phyloP scores from a whole-genome alignment of 2,329 filamentous ascomycete species.

The Xylariaceae sp. region DNA sequence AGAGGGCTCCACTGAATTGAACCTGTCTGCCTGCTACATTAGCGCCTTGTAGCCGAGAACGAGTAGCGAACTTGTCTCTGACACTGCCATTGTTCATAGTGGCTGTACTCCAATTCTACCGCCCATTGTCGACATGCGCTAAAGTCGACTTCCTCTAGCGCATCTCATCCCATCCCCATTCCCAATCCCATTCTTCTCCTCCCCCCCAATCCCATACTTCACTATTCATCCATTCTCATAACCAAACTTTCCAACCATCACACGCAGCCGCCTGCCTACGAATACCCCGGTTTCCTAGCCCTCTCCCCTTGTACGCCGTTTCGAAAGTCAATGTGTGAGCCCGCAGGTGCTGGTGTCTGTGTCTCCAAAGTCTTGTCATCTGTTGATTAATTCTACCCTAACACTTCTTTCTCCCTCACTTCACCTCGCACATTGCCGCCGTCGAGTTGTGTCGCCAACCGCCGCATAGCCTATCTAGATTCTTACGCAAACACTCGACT shows the following conservation, averaged over 20 bases:
- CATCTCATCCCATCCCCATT: constrained; percentile 25
- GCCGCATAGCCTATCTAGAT: constrained; percentile 21
- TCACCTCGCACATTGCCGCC: constrained; percentile 27
- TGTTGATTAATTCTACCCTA: constrained; percentile 26
- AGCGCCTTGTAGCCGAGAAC: constrained; percentile 21
- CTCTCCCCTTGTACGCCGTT: constrained; percentile 28
- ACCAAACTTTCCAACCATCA: constrained; percentile 14
- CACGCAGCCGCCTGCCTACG: constrained; percentile 23
- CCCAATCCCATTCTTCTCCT: constrained; percentile 19
- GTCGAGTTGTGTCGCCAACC: constrained; percentile 30
- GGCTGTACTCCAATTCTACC: constrained; percentile 32
- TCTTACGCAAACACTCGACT: constrained; percentile 16
- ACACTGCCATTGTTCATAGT: constrained; percentile 31
- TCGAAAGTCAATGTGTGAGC: constrained; percentile 21
- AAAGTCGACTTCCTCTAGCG: constrained; percentile 23
- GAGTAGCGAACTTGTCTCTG: constrained; percentile 30
- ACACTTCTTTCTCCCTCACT: constrained; percentile 23
- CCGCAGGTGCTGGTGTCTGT: constrained; percentile 27
- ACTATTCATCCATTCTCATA: constrained; percentile 16
- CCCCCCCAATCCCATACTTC: constrained; percentile 8
- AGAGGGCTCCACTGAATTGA: constrained; percentile 16
- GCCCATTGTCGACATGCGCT: constrained; percentile 18
- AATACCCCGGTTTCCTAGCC: constrained; percentile 19
- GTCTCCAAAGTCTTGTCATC: constrained; percentile 14
- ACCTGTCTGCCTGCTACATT: constrained; percentile 11